Conservation (phyloP, 2,329 filamentous ascomycete genomes). For the Diatrype stigma region DNA sequence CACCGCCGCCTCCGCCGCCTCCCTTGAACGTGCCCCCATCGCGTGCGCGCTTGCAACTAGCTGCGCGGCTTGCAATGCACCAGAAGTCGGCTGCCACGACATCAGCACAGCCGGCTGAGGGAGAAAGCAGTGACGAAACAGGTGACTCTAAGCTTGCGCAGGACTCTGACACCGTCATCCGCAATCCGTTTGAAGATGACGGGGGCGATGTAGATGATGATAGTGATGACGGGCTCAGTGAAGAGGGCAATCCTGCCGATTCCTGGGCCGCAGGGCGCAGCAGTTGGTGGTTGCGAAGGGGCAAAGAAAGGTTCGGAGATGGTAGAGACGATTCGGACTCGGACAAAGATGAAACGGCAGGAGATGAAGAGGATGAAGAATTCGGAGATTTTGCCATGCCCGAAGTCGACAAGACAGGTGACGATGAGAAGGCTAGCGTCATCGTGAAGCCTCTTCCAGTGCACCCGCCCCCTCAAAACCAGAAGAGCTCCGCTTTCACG, state of each 20-base stretch:
- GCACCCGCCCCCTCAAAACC: slow-evolving; percentile 41
- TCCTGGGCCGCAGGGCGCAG: slow-evolving; percentile 33
- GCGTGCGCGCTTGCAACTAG: slow-evolving; percentile 82
- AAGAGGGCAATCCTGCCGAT: slow-evolving; percentile 33
- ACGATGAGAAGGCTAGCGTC: slow-evolving; percentile 25
- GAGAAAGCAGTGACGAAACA: slow-evolving; percentile 37
- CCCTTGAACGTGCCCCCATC: slow-evolving; percentile 84
- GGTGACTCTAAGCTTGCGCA: slow-evolving; percentile 22
- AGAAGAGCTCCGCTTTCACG: slow-evolving; percentile 37
- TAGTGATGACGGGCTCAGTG: slow-evolving; percentile 33
- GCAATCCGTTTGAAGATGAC: slow-evolving; percentile 36
- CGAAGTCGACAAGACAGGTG: slow-evolving; percentile 40
- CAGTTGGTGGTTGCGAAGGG: slow-evolving; percentile 43
- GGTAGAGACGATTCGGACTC: slow-evolving; percentile 40
- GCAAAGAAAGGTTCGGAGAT: slow-evolving; percentile 35
- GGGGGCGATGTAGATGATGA: slow-evolving; percentile 48
- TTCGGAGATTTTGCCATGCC: slow-evolving; percentile 68
- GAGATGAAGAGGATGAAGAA: slow-evolving; percentile 44
- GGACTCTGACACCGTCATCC: slow-evolving; percentile 20
- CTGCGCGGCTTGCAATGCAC: slow-evolving; percentile 76
- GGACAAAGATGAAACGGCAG: slow-evolving; percentile 29
- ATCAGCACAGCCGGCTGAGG: slow-evolving; percentile 33
- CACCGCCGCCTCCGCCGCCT: slow-evolving; percentile 64
- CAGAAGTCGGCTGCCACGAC: slow-evolving; percentile 55
- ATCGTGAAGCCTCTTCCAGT: slow-evolving; percentile 53